Evolutionary conservation across 345 rosid genomes (phyloP).

Genomic region (Linum lewisii): DNA sequence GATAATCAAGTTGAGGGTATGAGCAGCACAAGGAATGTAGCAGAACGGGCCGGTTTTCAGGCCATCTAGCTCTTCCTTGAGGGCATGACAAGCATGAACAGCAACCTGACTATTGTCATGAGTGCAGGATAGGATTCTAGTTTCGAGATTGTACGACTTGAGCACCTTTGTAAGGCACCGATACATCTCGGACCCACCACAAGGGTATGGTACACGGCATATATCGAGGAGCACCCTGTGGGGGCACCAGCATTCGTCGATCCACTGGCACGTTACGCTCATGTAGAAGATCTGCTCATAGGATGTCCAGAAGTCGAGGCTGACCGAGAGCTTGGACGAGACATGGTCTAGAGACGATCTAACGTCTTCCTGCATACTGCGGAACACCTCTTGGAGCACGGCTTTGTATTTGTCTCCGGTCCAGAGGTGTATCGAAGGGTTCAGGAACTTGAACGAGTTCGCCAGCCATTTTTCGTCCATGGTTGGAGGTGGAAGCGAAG

Average conservation of each 20-base stretch:
- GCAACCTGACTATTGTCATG: slow-evolving; percentile 83
- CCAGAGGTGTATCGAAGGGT: slow-evolving; percentile 75
- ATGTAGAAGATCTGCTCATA: slow-evolving; percentile 61
- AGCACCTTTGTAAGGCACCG: slow-evolving; percentile 50
- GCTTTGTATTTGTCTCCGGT: slow-evolving; percentile 56
- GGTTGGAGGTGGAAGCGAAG: slow-evolving; percentile 77
- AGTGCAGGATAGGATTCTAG: slow-evolving; percentile 64
- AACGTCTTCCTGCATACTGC: slow-evolving; percentile 88
- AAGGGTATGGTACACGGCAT: slow-evolving; percentile 69
- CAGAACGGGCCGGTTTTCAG: slow-evolving; percentile 72
- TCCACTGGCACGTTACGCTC: slow-evolving; percentile 88
- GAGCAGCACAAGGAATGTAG: slow-evolving; percentile 89
- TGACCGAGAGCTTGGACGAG: slow-evolving; percentile 66
- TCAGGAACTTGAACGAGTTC: slow-evolving; percentile 75
- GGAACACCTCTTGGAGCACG: slow-evolving; percentile 60
- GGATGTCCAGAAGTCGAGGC: slow-evolving; percentile 75
- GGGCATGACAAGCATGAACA: slow-evolving; percentile 64
- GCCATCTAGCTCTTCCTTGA: slow-evolving; percentile 66
- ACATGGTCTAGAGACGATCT: slow-evolving; percentile 51
- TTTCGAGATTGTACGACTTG: slow-evolving; percentile 60
- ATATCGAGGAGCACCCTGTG: slow-evolving; percentile 67
- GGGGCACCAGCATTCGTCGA: slow-evolving; percentile 69
- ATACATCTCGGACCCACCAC: slow-evolving; percentile 57
- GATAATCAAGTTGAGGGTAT: slow-evolving; percentile 55
- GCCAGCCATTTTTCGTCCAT: slow-evolving; percentile 68